Percentiles rank a stretch among this genome's conserved stretches.
Conservation (phyloP, 495 filamentous ascomycete genomes). For the Penicillium herquei region DNA sequence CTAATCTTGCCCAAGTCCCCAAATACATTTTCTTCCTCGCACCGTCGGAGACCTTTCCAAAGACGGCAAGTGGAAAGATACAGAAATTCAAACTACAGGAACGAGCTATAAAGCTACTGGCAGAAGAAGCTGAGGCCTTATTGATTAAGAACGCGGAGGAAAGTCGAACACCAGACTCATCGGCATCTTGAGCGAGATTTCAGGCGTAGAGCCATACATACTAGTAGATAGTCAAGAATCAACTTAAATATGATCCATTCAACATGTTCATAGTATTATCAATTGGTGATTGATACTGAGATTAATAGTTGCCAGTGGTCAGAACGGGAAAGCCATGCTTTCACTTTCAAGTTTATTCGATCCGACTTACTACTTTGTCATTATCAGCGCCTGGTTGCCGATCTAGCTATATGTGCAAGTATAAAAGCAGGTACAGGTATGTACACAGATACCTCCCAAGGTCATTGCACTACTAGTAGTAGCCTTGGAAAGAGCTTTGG, state of each 20-base stretch:
- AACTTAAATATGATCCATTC: not conserved
- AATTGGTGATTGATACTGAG: no score
- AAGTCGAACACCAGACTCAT: not conserved
- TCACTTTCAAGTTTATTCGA: no score
- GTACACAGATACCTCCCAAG: no score
- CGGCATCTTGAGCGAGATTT: not conserved
- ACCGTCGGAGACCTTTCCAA: conserved; percentile 65
- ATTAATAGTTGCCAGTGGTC: no score
- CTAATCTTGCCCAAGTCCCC: conserved; percentile 57
- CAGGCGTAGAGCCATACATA: not conserved
- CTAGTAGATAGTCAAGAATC: not conserved
- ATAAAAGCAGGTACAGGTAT: no score
- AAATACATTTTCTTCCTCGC: conserved; percentile 83
- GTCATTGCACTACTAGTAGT: no score
- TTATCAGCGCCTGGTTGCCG: no score
- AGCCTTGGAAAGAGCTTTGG: no score
- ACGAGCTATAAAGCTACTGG: conserved; percentile 49
- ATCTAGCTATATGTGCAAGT: no score
- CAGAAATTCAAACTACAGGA: conserved; percentile 90
- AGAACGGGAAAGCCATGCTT: no score
- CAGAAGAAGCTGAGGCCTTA: conserved; percentile 1
- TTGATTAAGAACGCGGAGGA: not conserved
- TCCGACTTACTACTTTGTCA: no score
- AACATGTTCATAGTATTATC: not conserved
- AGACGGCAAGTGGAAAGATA: conserved; percentile 96